phyloP scores from a whole-genome alignment of 495 filamentous ascomycete species.

The Bombardia bombarda region DNA sequence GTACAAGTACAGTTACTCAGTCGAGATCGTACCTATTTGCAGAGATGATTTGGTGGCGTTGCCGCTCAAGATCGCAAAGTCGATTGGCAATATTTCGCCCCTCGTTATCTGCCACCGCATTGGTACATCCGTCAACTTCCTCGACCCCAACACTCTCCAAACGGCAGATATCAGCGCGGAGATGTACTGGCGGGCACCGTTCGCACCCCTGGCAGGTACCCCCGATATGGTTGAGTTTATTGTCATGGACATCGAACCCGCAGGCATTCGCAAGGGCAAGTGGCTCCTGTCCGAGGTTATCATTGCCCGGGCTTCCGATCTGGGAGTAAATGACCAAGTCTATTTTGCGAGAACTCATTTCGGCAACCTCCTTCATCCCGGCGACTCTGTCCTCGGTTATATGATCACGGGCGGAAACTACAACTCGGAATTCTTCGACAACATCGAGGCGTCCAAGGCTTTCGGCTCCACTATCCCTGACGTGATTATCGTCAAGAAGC shows the following conservation, averaged over 20 bases:
- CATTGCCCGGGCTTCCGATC: conserved; percentile 77
- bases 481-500: conserved; percentile 92
- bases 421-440: conserved; percentile 80
- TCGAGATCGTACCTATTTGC: conserved; percentile 85
- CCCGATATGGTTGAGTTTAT: conserved; percentile 86
- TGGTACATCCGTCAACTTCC: conserved; percentile 78
- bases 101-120: conserved; percentile 70
- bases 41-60: conserved; percentile 92
- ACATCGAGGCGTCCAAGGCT: conserved; percentile 59
- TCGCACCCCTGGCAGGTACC: conserved; percentile 73
- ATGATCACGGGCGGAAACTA: conserved; percentile 80
- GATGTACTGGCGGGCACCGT: conserved; percentile 83
- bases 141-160: conserved; percentile 88
- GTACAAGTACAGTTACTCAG: conserved; percentile 87
- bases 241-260: conserved; percentile 85
- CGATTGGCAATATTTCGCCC: conserved; percentile 72
- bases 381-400: conserved; percentile 90
- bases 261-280: conserved; percentile 66
- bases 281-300: conserved; percentile 79
- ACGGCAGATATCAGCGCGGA: conserved; percentile 73
- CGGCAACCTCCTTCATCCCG: conserved; percentile 75
- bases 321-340: conserved; percentile 77
- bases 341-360: conserved; percentile 89
- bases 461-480: conserved; percentile 77
- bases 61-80: conserved; percentile 79